Evolutionary conservation across 2,329 filamentous ascomycete genomes (phyloP).

Genomic region (Onygenales sp.): DNA sequence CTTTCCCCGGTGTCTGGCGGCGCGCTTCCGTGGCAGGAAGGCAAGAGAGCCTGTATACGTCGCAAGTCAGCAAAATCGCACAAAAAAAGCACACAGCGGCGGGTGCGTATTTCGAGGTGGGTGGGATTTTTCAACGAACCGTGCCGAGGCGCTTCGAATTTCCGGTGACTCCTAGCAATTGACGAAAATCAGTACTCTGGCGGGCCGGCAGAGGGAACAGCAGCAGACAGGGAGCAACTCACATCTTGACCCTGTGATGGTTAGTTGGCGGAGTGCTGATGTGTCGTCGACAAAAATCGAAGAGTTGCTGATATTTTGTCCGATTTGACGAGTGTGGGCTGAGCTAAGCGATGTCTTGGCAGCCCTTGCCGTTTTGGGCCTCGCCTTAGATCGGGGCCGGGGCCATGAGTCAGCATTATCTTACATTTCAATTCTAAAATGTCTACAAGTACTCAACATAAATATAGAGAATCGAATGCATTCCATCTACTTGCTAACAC

Average conservation of each 20-base stretch:
- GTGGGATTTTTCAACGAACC: slow-evolving; percentile 51
- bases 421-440: background rate
- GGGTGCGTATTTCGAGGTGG: background rate
- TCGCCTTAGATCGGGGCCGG: background rate
- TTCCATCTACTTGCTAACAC: background rate
- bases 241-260: slow-evolving; percentile 41
- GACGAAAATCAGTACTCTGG: slow-evolving; percentile 3
- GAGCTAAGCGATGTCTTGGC: slow-evolving; percentile 31
- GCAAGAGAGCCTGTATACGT: slow-evolving; percentile 57
- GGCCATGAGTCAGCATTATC: background rate
- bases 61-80: slow-evolving; percentile 12
- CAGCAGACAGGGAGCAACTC: slow-evolving; percentile 17
- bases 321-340: slow-evolving; percentile 34
- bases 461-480: background rate
- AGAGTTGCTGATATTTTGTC: slow-evolving; percentile 26
- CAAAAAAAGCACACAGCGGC: slow-evolving; percentile 19
- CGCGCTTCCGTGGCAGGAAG: slow-evolving; percentile 83
- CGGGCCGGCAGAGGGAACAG: background rate
- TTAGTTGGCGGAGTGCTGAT: slow-evolving; percentile 37
- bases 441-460: background rate
- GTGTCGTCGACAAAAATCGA: slow-evolving; percentile 27
- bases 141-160: slow-evolving; percentile 86
- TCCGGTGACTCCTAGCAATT: slow-evolving; percentile 46
- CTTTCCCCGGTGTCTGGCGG: slow-evolving; percentile 88
- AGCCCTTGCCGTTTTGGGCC: slow-evolving; percentile 8